These are phyloP conservation scores for Eucalyptus microcorys DNA, from an alignment of 345 rosid species.

Conservation along the genomic window DNA sequence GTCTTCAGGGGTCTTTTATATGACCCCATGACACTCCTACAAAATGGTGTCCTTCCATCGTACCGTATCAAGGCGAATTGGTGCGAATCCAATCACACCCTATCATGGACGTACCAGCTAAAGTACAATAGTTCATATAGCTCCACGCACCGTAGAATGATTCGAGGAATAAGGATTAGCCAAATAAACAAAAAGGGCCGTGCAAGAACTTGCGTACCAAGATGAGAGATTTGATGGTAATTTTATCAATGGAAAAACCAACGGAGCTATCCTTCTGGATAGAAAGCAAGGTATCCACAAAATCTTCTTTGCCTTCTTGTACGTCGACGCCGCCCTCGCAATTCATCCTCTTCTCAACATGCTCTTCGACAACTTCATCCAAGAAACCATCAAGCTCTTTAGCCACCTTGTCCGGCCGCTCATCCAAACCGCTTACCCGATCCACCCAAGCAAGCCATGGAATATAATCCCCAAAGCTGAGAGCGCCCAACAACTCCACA, in stretches of 20 bases:
- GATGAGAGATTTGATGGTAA: conserved; percentile 17
- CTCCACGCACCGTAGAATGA: neutral
- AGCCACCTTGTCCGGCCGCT: neutral
- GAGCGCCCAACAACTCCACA: conserved; percentile 13
- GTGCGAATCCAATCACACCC: too few species aligned
- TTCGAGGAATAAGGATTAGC: neutral
- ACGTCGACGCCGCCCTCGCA: neutral
- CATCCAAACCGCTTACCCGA: conserved; percentile 4
- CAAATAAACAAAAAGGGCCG: neutral
- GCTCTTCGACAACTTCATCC: conserved; percentile 6
- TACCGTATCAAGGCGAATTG: too few species aligned
- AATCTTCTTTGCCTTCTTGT: neutral
- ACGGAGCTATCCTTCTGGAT: neutral
- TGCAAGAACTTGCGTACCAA: neutral
- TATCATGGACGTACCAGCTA: too few species aligned
- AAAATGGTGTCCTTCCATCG: too few species aligned
- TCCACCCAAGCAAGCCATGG: conserved; percentile 46
- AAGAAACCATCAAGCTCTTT: conserved; percentile 10
- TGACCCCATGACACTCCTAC: too few species aligned
- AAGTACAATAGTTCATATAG: neutral
- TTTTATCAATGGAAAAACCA: neutral
- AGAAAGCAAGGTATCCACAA: conserved; percentile 14
- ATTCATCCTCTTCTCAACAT: neutral
- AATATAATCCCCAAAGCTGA: conserved; percentile 29
- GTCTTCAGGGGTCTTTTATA: too few species aligned